Conservation (phyloP, 192 early-diverging fungal genomes). For the Rhizophagus sp. region DNA sequence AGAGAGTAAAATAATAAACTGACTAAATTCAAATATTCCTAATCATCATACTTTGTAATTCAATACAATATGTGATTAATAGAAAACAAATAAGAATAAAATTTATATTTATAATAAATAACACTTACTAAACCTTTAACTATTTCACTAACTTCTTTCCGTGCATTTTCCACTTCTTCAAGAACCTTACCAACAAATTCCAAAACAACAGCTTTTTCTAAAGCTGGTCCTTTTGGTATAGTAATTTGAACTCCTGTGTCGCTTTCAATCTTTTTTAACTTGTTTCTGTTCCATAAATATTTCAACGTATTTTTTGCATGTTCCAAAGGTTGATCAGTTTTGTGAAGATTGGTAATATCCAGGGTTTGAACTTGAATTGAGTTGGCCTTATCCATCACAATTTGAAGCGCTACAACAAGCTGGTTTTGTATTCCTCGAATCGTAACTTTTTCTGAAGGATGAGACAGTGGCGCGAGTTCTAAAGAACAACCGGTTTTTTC, state of each 20-base stretch:
- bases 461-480: slow-evolving; percentile 69
- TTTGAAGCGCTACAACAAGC: slow-evolving; percentile 69
- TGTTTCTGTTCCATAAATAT: slow-evolving; percentile 72
- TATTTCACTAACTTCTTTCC: slow-evolving; percentile 52
- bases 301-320: slow-evolving; percentile 69
- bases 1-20: slow-evolving; percentile 4
- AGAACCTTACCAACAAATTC: slow-evolving; percentile 79
- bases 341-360: slow-evolving; percentile 63
- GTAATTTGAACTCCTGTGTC: slow-evolving; percentile 63
- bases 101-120: slow-evolving; percentile 33
- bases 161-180: slow-evolving; percentile 63
- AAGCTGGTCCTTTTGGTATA: slow-evolving; percentile 48
- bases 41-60: slow-evolving; percentile 1
- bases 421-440: slow-evolving; percentile 78
- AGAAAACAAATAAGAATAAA: background rate
- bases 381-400: slow-evolving; percentile 84
- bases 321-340: slow-evolving; percentile 48
- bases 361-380: slow-evolving; percentile 71
- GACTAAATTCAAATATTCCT: slow-evolving; percentile 1
- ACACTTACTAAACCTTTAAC: slow-evolving; percentile 54
- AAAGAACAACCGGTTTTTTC: slow-evolving; percentile 88
- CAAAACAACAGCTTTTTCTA: slow-evolving; percentile 55
- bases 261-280: slow-evolving; percentile 78
- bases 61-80: background rate
- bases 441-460: slow-evolving; percentile 71